A percentile compares a stretch with the other conserved stretches of the same genome.
Conservation (phyloP, 1,139 yeast genomes). For the Eremothecium gossypii region DNA sequence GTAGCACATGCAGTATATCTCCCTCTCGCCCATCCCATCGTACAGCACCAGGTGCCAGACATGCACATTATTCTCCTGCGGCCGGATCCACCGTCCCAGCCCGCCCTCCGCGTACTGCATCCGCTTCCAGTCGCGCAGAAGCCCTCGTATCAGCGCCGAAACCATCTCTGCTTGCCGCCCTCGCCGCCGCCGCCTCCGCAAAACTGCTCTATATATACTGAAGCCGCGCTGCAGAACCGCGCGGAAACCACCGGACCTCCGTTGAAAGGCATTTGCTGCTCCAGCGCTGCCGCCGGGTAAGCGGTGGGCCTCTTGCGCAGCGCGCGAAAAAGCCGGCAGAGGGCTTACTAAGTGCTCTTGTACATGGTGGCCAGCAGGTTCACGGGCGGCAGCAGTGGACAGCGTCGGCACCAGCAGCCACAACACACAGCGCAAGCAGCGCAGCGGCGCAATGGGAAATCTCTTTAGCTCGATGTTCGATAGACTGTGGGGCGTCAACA, state of each 20-base stretch:
- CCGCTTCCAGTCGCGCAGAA: conserved; percentile 28
- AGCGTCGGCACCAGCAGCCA: neutral
- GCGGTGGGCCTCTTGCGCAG: too few species aligned
- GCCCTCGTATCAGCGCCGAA: conserved; percentile 17
- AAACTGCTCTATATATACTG: too few species aligned
- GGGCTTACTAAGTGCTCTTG: too few species aligned
- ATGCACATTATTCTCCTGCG: conserved; percentile 27
- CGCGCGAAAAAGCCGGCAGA: too few species aligned
- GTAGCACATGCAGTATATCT: conserved; percentile 20
- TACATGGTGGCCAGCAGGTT: too few species aligned
- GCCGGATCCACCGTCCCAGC: conserved; percentile 14
- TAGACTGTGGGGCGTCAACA: conserved; percentile 79
- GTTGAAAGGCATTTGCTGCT: too few species aligned
- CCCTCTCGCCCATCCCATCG: conserved; percentile 14
- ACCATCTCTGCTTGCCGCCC: conserved; percentile 10
- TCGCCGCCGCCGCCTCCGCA: too few species aligned
- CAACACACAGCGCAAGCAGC: neutral
- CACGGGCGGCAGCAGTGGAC: too few species aligned
- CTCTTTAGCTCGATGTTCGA: conserved; percentile 79
- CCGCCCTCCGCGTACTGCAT: conserved; percentile 7
- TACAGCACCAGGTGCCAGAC: conserved; percentile 26
- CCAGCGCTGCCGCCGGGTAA: too few species aligned
- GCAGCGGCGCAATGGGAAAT: conserved; percentile 52
- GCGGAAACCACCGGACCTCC: too few species aligned
- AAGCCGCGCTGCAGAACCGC: too few species aligned